Evolutionary conservation across 768 basidiomycete genomes (phyloP).

Genomic region (Chalciporus sphaerocephalus): DNA sequence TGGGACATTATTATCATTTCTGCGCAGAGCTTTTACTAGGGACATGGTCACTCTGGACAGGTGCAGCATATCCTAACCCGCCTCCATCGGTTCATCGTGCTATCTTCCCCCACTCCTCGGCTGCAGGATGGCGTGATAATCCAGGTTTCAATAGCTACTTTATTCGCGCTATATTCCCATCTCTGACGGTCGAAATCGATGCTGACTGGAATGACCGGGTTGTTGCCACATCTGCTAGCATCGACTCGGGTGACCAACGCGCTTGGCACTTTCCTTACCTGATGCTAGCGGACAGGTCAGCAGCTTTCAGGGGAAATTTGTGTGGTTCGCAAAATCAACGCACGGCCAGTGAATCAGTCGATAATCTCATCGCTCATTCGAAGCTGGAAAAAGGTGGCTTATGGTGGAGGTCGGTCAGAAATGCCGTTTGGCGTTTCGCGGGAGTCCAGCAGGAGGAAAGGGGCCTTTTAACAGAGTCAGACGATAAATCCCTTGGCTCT

Average conservation of each 20-base stretch:
- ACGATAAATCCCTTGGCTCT: not conserved
- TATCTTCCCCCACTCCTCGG: conserved; percentile 63
- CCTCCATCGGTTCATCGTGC: conserved; percentile 61
- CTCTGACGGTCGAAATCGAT: conserved; percentile 59
- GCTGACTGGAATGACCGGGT: conserved; percentile 71
- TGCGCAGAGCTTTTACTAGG: conserved; percentile 79
- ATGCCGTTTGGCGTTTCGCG: conserved; percentile 63
- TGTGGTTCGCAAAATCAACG: conserved; percentile 67
- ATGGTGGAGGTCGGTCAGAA: conserved; percentile 79
- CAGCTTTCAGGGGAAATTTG: conserved; percentile 60
- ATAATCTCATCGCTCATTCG: conserved; percentile 41
- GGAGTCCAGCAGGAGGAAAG: conserved; percentile 41
- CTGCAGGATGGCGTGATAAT: conserved; percentile 66
- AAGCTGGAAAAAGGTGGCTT: conserved; percentile 36
- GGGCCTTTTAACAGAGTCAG: conserved; percentile 19
- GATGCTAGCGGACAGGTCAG: conserved; percentile 71
- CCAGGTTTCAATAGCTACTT: conserved; percentile 78
- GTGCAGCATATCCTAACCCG: conserved; percentile 35
- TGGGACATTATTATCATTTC: conserved; percentile 86
- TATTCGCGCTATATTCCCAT: conserved; percentile 70
- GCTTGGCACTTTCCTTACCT: conserved; percentile 72
- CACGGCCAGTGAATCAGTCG: conserved; percentile 66
- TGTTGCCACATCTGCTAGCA: conserved; percentile 20
- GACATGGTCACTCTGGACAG: conserved; percentile 69
- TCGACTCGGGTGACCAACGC: conserved; percentile 30